Base-by-base conservation (phyloP, 345 rosid genomes). In the Eucalyptus viminalis region DNA sequence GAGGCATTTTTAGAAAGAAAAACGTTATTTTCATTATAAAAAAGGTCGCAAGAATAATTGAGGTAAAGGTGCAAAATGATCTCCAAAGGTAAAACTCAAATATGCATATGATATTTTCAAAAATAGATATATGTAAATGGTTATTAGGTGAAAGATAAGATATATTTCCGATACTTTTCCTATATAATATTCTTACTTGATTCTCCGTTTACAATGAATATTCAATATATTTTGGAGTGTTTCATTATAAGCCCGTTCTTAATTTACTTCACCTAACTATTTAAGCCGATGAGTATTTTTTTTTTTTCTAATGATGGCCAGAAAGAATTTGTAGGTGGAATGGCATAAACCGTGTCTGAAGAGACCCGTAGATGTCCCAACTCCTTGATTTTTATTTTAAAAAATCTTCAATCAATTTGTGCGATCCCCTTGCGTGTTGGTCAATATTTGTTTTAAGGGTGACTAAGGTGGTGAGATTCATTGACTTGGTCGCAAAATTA, bases 1-100 rank as follows among this genome's bases (percentile, higher is more conserved):
- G 10, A 65, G 72, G 37, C 72, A 29, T 65, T n/a, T 14, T 65
- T 65, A 31, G 19, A 65, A n/a, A 14, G 6, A 29, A 65, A 27
- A 27, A 11, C 1, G 9, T 60, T 27, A 60, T 60, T 27, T 60
- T 60, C 31, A 65, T 65, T n/a, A n/a, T n/a, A n/a, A 65, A 29
- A 14, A 9, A 7, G 5, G 37, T n/a, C 37, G 0, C 10, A 0
- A 65, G 3, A 14, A 65, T 15, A 65, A n/a, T 65, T 2, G 3
- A 65, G 37, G 11, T 7, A 65, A 65, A n/a, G 76, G 19, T n/a
- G 76, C 37, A n/a, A 65, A 65, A 65, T 65, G 8, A 31, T 14
- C 37, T 65, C 37, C 37, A 65, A n/a, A 0, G 8, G 5, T 65
- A 65, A 14, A 65, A 65, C 37, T 65, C 76, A 7, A 65, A 65